Evolutionary conservation across 2,329 filamentous ascomycete species (phyloP).

Genomic region (Chaetothyriales sp.): DNA sequence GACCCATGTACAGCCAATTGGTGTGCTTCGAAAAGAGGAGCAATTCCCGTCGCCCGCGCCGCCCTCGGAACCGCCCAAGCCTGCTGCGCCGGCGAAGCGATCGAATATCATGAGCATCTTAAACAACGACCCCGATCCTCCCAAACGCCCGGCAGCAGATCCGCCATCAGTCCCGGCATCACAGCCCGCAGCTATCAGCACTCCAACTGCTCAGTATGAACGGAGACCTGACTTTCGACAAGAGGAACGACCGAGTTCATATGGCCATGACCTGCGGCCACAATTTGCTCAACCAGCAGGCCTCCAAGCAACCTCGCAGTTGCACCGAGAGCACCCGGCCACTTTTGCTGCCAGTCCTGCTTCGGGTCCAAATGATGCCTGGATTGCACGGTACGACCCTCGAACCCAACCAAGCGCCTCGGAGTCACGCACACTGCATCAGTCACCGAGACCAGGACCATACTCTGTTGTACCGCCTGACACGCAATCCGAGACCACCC

Average conservation of each 20-base stretch:
- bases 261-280: slow-evolving; percentile 3
- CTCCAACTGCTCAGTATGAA: slow-evolving; percentile 4
- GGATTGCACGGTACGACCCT: slow-evolving; percentile 17
- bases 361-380: slow-evolving; percentile 9
- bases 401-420: slow-evolving; percentile 5
- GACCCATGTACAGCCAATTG: slow-evolving; percentile 1
- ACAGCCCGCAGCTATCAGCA: slow-evolving; percentile 2
- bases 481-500: slow-evolving; percentile 4
- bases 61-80: slow-evolving; percentile 12
- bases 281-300: slow-evolving; percentile 2
- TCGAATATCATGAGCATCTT: slow-evolving; percentile 36
- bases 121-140: slow-evolving; percentile 33
- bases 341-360: slow-evolving; percentile 3
- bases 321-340: slow-evolving; percentile 4
- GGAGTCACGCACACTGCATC: slow-evolving; percentile 11
- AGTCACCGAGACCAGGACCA: slow-evolving; percentile 12
- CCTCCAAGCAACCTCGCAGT: slow-evolving; percentile 5
- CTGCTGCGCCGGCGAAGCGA: slow-evolving; percentile 30
- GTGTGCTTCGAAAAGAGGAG: slow-evolving; percentile 7
- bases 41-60: slow-evolving; percentile 1
- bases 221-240: slow-evolving; percentile 2
- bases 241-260: slow-evolving; percentile 5
- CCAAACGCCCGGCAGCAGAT: slow-evolving; percentile 31
- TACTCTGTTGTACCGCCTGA: slow-evolving; percentile 14
- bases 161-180: slow-evolving; percentile 13